Base-by-base conservation (phyloP, 345 rosid genomes). In the Bruguiera gymnorhiza region DNA sequence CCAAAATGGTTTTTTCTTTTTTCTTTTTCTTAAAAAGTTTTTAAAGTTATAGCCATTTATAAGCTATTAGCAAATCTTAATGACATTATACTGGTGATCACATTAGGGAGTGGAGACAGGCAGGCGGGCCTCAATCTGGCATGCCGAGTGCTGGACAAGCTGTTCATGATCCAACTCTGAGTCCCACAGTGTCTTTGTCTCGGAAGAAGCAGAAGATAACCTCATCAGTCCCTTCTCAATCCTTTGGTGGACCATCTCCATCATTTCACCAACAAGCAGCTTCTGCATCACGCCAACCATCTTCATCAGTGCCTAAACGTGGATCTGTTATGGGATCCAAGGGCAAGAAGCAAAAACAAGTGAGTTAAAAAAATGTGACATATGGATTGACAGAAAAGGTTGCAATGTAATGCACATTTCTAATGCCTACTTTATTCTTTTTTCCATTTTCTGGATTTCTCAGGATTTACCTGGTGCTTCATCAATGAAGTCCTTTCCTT, bases 71-170 rank as follows among this genome's bases (percentile, higher is more conserved):
- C 72, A 64, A 64, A 32, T 32, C 70, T 66, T 48, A 32, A 15
- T 58, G 24, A 63, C 53, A 55, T 53, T 6, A 72, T 72, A 31
- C 16, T 60, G 3, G 26, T 5, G 70, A 78, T 81, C 70, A 68
- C 56, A 54, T 71, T 77, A 92, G 96, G 92, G 96, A 92, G 73
- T 92, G 98, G 98, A 87, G 98, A 86, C 88, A 84, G 75, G 73
- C 83, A 64, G 86, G 86, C 71, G 88, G 84, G n/a, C 73, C 66
- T 81, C 93, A 89, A 75, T 76, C 85, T 67, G 82, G 86, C 66
- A 77, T 83, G 77, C 83, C 67, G 56, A 77, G 76, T 80, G 66
- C 83, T 43, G 60, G 82, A 77, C 92, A 83, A 77, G 75, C 80
- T 66, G 84, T 76, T 78, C 94, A 84, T 27, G 94, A 88, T 73